Evolutionary conservation across 2,329 filamentous ascomycete species (phyloP).

Genomic region (Hypoxylon sp.): DNA sequence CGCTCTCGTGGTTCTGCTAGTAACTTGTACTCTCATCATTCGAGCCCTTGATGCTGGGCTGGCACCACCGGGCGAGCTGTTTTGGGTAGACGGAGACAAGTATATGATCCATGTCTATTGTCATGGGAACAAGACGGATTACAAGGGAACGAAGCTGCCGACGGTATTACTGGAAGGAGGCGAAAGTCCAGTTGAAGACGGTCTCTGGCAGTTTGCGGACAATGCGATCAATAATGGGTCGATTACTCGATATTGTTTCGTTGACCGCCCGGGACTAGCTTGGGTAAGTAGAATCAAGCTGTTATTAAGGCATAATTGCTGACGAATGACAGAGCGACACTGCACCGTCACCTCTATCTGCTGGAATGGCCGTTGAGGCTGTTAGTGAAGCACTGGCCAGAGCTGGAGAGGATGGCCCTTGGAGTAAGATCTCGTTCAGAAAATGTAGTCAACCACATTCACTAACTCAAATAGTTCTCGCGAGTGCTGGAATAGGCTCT

Average conservation of each 20-base stretch:
- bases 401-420: constrained; percentile 87
- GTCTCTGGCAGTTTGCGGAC: constrained; percentile 85
- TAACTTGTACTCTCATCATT: constrained; percentile 84
- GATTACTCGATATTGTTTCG: constrained; percentile 93
- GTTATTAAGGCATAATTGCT: constrained; percentile 54
- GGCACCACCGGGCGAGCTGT: constrained; percentile 78
- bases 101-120: constrained; percentile 92
- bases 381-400: constrained; percentile 87
- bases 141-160: constrained; percentile 71
- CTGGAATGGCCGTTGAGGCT: constrained; percentile 91
- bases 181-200: constrained; percentile 82
- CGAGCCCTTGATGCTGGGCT: constrained; percentile 85
- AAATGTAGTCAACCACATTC: not conserved
- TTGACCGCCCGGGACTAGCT: constrained; percentile 89
- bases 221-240: constrained; percentile 82
- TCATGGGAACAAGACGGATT: constrained; percentile 77
- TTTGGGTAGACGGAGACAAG: constrained; percentile 85
- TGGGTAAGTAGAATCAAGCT: constrained; percentile 66
- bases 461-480: constrained; percentile 68
- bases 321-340: constrained; percentile 75
- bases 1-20: constrained; percentile 77
- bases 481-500: constrained; percentile 87
- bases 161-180: constrained; percentile 91
- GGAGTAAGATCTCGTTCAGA: constrained; percentile 59
- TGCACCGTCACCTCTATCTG: constrained; percentile 92